phyloP scores from a whole-genome alignment of 768 basidiomycete species.

The Gloeophyllum trabeum region DNA sequence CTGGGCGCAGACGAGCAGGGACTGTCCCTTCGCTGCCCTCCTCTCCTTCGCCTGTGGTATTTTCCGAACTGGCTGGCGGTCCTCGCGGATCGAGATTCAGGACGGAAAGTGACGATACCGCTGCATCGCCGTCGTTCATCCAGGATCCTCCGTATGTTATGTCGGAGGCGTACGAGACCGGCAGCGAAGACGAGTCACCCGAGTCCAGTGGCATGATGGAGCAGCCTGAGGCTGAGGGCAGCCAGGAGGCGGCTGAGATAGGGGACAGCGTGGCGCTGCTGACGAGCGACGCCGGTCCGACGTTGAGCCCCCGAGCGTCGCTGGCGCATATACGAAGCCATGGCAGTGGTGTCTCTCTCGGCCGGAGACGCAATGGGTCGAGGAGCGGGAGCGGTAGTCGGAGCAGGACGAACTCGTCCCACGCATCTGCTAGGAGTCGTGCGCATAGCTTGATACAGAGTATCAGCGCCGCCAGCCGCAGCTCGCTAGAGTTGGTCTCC shows the following conservation, averaged over 20 bases:
- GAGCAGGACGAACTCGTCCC: not conserved
- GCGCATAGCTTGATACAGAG: constrained; percentile 1
- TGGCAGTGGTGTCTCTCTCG: constrained; percentile 1
- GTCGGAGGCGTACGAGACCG: constrained; percentile 10
- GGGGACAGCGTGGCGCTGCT: constrained; percentile 53
- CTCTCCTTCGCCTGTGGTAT: constrained; percentile 22
- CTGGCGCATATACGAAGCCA: constrained; percentile 23
- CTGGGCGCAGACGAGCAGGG: constrained; percentile 25
- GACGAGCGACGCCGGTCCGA: constrained; percentile 13
- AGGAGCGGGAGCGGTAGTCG: not conserved
- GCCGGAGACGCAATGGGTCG: not conserved
- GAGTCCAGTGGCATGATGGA: constrained; percentile 26
- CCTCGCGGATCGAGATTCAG: constrained; percentile 16
- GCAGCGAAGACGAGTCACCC: constrained; percentile 13
- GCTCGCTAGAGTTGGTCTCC: constrained; percentile 7
- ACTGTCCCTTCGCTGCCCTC: constrained; percentile 23
- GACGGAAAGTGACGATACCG: constrained; percentile 3
- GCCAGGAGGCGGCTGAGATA: constrained; percentile 48
- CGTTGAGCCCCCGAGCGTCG: constrained; percentile 39
- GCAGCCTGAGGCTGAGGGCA: constrained; percentile 37
- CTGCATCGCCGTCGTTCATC: not conserved
- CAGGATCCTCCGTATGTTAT: not conserved
- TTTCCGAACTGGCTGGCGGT: constrained; percentile 13
- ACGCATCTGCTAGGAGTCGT: not conserved
- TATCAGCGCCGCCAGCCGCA: constrained; percentile 5